Percentiles rank a stretch among this genome's conserved stretches.
Conservation (phyloP, 1,284 basidiomycete genomes). For the Irpex lacteus region DNA sequence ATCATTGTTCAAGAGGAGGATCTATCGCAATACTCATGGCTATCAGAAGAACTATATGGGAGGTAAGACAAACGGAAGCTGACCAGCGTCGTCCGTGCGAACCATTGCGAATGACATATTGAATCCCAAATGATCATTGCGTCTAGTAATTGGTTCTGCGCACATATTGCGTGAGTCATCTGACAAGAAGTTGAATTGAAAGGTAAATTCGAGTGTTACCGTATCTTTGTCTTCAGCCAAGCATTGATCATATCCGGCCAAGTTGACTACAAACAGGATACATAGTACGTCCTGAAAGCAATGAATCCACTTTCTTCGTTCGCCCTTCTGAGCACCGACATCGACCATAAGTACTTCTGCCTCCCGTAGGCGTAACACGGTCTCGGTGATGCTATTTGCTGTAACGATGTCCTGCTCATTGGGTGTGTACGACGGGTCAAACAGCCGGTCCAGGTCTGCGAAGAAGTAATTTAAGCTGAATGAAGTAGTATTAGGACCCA, state of each 20-base stretch:
- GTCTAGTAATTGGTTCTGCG: conserved; percentile 93
- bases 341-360: conserved; percentile 87
- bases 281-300: conserved; percentile 86
- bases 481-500: conserved; percentile 7
- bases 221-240: conserved; percentile 92
- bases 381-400: conserved; percentile 88
- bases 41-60: background rate
- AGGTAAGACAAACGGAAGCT: conserved; percentile 25
- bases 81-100: conserved; percentile 87
- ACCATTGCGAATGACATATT: conserved; percentile 92
- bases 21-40: conserved; percentile 41
- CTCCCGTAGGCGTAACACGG: conserved; percentile 72
- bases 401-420: conserved; percentile 87
- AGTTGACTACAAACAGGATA: conserved; percentile 82
- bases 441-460: conserved; percentile 76
- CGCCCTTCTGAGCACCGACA: conserved; percentile 88
- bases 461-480: conserved; percentile 72
- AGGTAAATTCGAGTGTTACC: conserved; percentile 42
- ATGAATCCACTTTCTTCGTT: conserved; percentile 88
- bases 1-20: conserved; percentile 89
- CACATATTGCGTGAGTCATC: background rate
- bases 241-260: conserved; percentile 91
- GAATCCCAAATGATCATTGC: conserved; percentile 95
- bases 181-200: conserved; percentile 3
- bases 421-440: conserved; percentile 68